These are phyloP conservation scores for Phyllachora maydis DNA, from an alignment of 2,329 filamentous ascomycete species.

Conservation along the genomic window DNA sequence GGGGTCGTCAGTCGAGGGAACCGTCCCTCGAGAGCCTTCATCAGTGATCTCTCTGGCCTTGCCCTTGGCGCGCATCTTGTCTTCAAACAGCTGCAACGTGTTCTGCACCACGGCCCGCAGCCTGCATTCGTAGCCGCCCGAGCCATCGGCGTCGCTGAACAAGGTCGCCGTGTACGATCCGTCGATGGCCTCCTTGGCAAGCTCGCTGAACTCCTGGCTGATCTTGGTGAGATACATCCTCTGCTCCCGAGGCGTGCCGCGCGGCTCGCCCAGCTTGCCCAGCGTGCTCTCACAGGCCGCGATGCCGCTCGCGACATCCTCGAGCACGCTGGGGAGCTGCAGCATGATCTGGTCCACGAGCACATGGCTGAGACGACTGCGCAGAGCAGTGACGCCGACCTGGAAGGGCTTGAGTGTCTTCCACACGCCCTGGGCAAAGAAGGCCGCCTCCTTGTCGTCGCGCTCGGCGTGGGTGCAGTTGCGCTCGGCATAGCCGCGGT, in stretches of 20 bases:
- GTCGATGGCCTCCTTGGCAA: slow-evolving; percentile 9
- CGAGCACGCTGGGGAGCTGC: slow-evolving; percentile 22
- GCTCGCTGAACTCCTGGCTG: slow-evolving; percentile 7
- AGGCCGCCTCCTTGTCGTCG: slow-evolving; percentile 16
- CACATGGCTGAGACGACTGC: slow-evolving; percentile 25
- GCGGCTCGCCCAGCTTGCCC: slow-evolving; percentile 22
- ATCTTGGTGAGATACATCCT: slow-evolving; percentile 10
- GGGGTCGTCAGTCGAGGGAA: background rate
- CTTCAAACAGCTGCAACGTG: slow-evolving; percentile 22
- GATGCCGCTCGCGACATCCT: slow-evolving; percentile 18
- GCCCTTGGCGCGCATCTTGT: slow-evolving; percentile 18
- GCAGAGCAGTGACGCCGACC: slow-evolving; percentile 26
- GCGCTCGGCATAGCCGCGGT: slow-evolving; percentile 14
- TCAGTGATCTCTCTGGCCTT: slow-evolving; percentile 14
- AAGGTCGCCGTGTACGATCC: slow-evolving; percentile 9
- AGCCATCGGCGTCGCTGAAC: slow-evolving; percentile 4
- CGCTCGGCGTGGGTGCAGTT: slow-evolving; percentile 12
- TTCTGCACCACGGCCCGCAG: slow-evolving; percentile 33
- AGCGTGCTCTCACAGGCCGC: slow-evolving; percentile 15
- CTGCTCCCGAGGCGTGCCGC: slow-evolving; percentile 15
- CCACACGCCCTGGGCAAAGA: slow-evolving; percentile 22
- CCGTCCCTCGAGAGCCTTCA: background rate
- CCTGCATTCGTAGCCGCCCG: slow-evolving; percentile 16
- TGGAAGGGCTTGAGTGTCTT: slow-evolving; percentile 10
- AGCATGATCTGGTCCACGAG: slow-evolving; percentile 22